Percentiles rank a stretch among this genome's conserved stretches.
Conservation (phyloP, 2,329 filamentous ascomycete genomes). For the Penicillium expansum region DNA sequence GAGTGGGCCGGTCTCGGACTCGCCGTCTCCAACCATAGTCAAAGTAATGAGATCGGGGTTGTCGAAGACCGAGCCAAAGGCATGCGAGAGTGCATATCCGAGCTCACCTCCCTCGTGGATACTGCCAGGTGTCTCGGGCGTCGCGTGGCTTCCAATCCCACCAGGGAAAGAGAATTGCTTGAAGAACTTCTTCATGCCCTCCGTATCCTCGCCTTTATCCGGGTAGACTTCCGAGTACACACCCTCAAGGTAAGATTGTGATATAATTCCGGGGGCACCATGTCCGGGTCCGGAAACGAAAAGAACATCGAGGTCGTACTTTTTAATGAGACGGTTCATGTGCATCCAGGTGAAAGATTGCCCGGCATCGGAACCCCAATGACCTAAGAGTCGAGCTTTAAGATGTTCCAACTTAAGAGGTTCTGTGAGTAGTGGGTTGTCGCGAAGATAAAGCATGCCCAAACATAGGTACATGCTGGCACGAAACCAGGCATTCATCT, state of each 20-base stretch:
- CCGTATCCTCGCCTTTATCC: slow-evolving; percentile 65
- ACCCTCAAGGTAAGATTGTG: slow-evolving; percentile 74
- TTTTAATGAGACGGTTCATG: slow-evolving; percentile 78
- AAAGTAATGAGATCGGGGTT: slow-evolving; percentile 70
- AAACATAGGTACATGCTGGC: slow-evolving; percentile 72
- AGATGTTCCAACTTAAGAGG: slow-evolving; percentile 67
- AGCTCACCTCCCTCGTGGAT: slow-evolving; percentile 78
- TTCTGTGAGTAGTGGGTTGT: slow-evolving; percentile 70
- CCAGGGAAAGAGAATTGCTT: slow-evolving; percentile 81
- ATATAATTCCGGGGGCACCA: slow-evolving; percentile 71
- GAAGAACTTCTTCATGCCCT: slow-evolving; percentile 73
- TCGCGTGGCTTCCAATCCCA: slow-evolving; percentile 74
- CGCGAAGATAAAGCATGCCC: slow-evolving; percentile 75
- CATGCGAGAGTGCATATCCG: slow-evolving; percentile 76
- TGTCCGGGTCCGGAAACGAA: slow-evolving; percentile 77
- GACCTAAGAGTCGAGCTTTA: slow-evolving; percentile 70
- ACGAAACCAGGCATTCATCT: slow-evolving; percentile 70
- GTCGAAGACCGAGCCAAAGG: slow-evolving; percentile 74
- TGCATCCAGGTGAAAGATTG: slow-evolving; percentile 80
- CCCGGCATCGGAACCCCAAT: slow-evolving; percentile 77
- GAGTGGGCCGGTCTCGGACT: slow-evolving; percentile 76
- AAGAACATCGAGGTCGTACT: slow-evolving; percentile 69
- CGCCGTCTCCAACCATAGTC: slow-evolving; percentile 77
- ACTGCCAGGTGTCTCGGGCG: slow-evolving; percentile 73
- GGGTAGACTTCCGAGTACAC: slow-evolving; percentile 76